Evolutionary conservation across 176 grass and related monocot genomes (phyloP).

Genomic region (Melocanna baccifera): DNA sequence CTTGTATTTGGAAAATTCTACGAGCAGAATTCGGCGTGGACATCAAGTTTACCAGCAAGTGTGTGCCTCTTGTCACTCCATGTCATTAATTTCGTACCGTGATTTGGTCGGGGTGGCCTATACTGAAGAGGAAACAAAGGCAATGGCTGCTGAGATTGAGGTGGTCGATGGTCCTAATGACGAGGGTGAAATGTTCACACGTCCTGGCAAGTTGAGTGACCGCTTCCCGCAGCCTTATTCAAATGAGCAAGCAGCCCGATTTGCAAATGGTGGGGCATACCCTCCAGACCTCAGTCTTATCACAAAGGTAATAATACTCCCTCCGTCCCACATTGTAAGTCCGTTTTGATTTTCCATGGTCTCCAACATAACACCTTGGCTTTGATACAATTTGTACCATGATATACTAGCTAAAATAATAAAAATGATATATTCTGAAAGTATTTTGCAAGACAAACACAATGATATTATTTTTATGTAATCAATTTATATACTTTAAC

Average conservation of each 20-base stretch:
- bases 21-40: conserved; percentile 80
- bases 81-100: conserved; percentile 92
- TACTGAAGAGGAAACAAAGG: conserved; percentile 95
- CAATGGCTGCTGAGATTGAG: conserved; percentile 99
- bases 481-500: no score
- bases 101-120: conserved; percentile 96
- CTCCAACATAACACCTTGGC: no score
- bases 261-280: conserved; percentile 96
- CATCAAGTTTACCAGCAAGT: conserved; percentile 99
- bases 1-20: conserved; percentile 14
- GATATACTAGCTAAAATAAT: no score
- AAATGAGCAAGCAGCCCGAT: conserved; percentile 95
- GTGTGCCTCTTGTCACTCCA: conserved; percentile 94
- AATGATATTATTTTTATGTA: no score
- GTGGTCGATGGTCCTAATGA: conserved; percentile 93
- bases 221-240: conserved; percentile 88
- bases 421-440: no score
- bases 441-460: no score
- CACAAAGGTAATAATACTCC: conserved; percentile 63
- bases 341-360: no score
- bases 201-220: conserved; percentile 86
- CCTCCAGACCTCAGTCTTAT: conserved; percentile 94
- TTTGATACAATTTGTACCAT: no score
- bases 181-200: conserved; percentile 91
- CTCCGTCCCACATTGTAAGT: no score